A percentile compares a stretch with the other conserved stretches of the same genome.
Conservation (phyloP, 169 alveolate genomes). For the Eimeria tenella region DNA sequence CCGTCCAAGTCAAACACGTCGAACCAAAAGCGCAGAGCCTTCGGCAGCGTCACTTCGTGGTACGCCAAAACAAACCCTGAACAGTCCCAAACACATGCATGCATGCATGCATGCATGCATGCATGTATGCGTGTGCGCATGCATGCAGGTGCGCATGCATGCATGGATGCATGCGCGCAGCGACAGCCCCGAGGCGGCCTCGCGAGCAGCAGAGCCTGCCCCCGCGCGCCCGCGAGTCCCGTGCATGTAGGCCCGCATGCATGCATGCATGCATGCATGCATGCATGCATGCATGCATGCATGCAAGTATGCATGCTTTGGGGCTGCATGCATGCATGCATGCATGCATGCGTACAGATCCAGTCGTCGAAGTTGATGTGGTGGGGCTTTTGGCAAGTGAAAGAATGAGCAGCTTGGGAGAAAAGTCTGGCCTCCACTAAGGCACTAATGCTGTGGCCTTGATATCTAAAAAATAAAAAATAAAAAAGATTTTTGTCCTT, state of each 20-base stretch:
- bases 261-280: background rate
- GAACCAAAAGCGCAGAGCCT: conserved; percentile 52
- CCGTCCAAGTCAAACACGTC: conserved; percentile 57
- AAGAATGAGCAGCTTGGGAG: conserved; percentile 19
- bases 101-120: background rate
- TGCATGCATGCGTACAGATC: conserved; percentile 18
- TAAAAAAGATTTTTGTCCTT: too few relatives aligned
- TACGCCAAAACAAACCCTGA: conserved; percentile 65
- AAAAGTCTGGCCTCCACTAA: conserved; percentile 50
- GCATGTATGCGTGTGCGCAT: too few relatives aligned
- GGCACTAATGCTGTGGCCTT: conserved; percentile 28
- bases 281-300: background rate
- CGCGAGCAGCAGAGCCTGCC: background rate
- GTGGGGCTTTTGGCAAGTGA: conserved; percentile 15
- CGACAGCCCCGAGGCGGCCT: too few relatives aligned
- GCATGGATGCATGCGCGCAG: background rate
- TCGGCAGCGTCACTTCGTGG: conserved; percentile 49
- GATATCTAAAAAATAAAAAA: background rate
- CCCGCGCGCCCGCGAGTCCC: background rate
- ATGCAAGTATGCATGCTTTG: background rate
- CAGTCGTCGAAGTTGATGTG: conserved; percentile 59
- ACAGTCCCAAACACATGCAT: background rate
- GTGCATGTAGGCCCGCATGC: background rate
- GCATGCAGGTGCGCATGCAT: background rate
- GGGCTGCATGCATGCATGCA: background rate